Evolutionary conservation across 805 yeast species (phyloP), one percentile per base, ranked within the genome.

Genomic region (Candida cerambycidarum): DNA sequence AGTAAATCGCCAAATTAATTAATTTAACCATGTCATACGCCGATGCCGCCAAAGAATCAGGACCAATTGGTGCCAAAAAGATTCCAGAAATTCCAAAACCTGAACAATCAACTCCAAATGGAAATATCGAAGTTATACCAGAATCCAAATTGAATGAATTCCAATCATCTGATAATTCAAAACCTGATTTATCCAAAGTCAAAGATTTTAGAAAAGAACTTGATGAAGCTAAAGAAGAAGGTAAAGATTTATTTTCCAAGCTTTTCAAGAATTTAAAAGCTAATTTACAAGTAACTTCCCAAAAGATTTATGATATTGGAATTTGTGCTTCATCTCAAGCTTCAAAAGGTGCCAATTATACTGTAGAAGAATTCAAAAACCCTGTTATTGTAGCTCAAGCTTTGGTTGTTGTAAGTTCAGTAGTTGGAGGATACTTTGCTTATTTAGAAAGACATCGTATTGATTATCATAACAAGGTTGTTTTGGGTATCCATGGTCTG

Each of bases 301-400:
- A 25, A 8, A 40, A 36, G n/a, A 17, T 40, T 31, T 32, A 36
- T 19, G 47, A 44, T 12, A 15, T 44, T n/a, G 47, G 47, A 11
- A 16, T 40, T 32, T 7, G 14, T 12, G 38, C 36, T 12, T 21
- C 33, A n/a, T 12, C 24, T 11, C 17, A 43, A 33, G 12, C 38
- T 9, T 7, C 9, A 7, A 29, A 29, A 18, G 16, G 14, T 34
- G 32, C 29, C 4, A 16, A 16, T 14, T 7, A n/a, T 17, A 23
- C 42, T 19, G 32, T 30, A 13, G 16, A 25, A 11, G 85, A 80
- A 57, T 66, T 81, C 49, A 70, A 79, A 54, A 80, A 82, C 65
- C 87, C 87, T 0, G 83, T 76, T 3, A 83, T 82, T 35, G 62
- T 76, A 14, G 59, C 77, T 24, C 85, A 81, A 59, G 61, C 74